Evolutionary conservation across 768 basidiomycete genomes (phyloP).

Genomic region (Asterophora parasitica): DNA sequence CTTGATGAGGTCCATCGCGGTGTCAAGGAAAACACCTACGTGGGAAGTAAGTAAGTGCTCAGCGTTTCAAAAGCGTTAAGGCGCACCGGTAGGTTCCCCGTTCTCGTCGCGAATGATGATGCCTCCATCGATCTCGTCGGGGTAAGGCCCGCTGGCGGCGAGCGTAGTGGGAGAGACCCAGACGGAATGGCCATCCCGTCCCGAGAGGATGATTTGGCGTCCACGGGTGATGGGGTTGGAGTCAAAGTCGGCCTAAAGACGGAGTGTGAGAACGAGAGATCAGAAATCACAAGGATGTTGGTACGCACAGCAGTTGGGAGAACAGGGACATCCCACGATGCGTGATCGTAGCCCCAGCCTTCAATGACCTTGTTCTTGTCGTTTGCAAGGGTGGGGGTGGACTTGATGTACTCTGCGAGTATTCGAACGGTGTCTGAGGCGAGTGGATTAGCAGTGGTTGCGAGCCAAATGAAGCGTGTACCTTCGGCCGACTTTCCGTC

Average conservation of each 20-base stretch:
- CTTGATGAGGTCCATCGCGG: conserved; percentile 57
- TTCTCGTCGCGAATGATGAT: conserved; percentile 50
- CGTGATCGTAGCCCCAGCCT: conserved; percentile 80
- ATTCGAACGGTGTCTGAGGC: conserved; percentile 43
- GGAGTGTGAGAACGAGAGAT: not conserved
- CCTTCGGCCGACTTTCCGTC: conserved; percentile 45
- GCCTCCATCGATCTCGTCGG: conserved; percentile 57
- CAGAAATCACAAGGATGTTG: not conserved
- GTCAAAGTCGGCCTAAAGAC: conserved; percentile 51
- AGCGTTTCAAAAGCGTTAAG: not conserved
- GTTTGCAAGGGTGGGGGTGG: conserved; percentile 35
- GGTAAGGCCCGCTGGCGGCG: conserved; percentile 41
- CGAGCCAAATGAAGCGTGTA: conserved; percentile 8
- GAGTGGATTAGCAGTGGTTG: not conserved
- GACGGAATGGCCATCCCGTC: conserved; percentile 69
- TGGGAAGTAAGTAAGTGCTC: not conserved
- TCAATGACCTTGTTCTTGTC: conserved; percentile 48
- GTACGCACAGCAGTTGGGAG: conserved; percentile 53
- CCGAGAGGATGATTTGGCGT: conserved; percentile 55
- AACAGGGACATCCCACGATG: conserved; percentile 41
- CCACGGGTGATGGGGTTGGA: conserved; percentile 47
- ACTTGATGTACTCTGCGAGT: conserved; percentile 43
- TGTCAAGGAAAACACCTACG: conserved; percentile 60
- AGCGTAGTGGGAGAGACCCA: conserved; percentile 64
- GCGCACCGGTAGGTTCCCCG: conserved; percentile 54